Evolutionary conservation across 306 rosid genomes (phyloP).

Genomic region (Erythrophleum fordii): DNA sequence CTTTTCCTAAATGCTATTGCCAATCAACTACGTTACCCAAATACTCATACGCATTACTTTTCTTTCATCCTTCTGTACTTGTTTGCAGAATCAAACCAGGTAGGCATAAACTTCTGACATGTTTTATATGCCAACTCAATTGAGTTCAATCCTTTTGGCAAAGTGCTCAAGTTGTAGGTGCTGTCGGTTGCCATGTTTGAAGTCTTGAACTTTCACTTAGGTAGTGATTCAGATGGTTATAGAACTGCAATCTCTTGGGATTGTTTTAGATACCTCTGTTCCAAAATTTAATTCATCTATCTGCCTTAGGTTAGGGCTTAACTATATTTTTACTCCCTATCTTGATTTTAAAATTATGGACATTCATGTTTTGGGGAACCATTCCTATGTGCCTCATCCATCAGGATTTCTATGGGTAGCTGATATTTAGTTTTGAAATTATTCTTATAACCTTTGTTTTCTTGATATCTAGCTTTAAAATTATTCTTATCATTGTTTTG

Average conservation of each 20-base stretch:
- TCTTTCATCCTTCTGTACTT: slow-evolving; percentile 91
- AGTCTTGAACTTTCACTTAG: background rate
- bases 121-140: background rate
- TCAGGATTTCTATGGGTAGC: background rate
- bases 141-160: background rate
- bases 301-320: background rate
- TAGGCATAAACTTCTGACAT: slow-evolving; percentile 19
- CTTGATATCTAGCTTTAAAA: background rate
- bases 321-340: background rate
- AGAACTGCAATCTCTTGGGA: background rate
- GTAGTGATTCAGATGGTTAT: background rate
- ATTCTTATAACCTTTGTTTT: too few relatives aligned
- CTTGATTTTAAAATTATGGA: background rate
- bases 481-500: background rate
- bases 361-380: background rate
- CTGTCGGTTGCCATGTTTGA: background rate
- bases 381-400: background rate
- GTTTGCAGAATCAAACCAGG: slow-evolving; percentile 95
- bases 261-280: background rate
- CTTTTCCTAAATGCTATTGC: slow-evolving; percentile 97
- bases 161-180: background rate
- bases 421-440: background rate
- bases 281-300: background rate
- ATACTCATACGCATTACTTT: slow-evolving; percentile 96
- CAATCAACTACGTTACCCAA: slow-evolving; percentile 97